Evolutionary conservation across 352 stramenopile species (phyloP), one percentile per base, ranked within the genome.

Genomic region (Phytophthora boehmeriae): DNA sequence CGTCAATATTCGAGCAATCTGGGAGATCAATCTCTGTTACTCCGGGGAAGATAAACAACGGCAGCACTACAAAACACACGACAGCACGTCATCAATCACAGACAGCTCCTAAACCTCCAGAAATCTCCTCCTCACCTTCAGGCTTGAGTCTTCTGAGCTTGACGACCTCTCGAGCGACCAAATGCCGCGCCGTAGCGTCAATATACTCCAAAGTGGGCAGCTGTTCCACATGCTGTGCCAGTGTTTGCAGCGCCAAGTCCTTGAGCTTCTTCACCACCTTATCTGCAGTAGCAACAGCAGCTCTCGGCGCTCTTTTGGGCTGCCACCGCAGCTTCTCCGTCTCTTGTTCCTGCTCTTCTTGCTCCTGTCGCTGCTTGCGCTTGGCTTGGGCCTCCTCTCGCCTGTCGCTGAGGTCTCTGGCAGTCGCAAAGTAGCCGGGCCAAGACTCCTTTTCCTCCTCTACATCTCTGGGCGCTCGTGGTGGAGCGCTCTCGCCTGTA

Each of bases 1-100:
- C 86, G 54, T 94, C 86, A 47, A 94, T 87, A 25, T 73, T 88
- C 9, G 86, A 94, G 59, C 86, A 94, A 47, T 94, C 86, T 0
- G 86, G 81, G 36, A 94, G 78, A 44, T 94, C 86, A 52, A 94
- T 92, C 62, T 90, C 86, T 0, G 68, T 87, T 23, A 93, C 86
- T 16, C 86, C 86, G 16, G 86, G 80, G 61, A 89, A 95, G 45
- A 95, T 78, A 61, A 95, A 95, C 34, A 95, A 65, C 49, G 83
- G 73, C 5, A 95, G 62, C 32, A 95, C 83, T 30, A 30, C 25
- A 30, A 30, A 30, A 30, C n/a, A 30, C 25, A 30, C 3, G 3
- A 30, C 25, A 30, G 6, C 25, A 30, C 25, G 3, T 30, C 25
- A 30, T 30, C 25, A 30, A 30, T 6, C 25, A 30, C 25, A 8